These are phyloP conservation scores for Dryas octopetala DNA, from an alignment of 306 rosid species.

Conservation along the genomic window DNA sequence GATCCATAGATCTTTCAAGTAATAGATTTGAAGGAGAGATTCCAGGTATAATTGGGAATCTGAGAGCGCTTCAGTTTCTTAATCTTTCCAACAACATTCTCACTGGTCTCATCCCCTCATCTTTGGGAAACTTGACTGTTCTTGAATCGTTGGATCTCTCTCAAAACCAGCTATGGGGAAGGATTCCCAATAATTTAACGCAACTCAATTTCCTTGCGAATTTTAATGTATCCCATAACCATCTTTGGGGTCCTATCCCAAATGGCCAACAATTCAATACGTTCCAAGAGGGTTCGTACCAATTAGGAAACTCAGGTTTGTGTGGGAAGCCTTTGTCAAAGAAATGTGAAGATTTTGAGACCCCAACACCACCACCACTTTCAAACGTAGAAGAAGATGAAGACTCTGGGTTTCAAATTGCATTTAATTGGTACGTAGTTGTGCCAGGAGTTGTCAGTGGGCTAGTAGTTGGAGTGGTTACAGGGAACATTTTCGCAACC, in stretches of 20 bases:
- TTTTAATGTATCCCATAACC: slow-evolving; percentile 9
- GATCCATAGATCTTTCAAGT: too few relatives aligned
- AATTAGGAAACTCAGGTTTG: slow-evolving; percentile 14
- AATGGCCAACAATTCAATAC: slow-evolving; percentile 7
- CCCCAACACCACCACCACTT: background rate
- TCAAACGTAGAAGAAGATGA: background rate
- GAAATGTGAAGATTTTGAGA: slow-evolving; percentile 8
- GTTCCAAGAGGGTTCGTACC: background rate
- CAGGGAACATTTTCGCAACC: background rate
- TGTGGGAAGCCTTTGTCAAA: slow-evolving; percentile 13
- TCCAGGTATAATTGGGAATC: too few relatives aligned
- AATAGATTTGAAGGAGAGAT: too few relatives aligned
- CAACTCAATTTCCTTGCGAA: slow-evolving; percentile 11
- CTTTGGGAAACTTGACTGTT: background rate
- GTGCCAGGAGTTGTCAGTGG: background rate
- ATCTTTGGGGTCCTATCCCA: background rate
- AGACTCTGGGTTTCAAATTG: background rate
- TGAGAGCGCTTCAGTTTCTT: too few relatives aligned
- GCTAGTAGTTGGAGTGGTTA: background rate
- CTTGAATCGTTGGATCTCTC: slow-evolving; percentile 26
- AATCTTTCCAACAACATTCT: background rate
- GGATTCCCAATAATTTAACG: background rate
- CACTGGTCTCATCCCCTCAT: slow-evolving; percentile 13
- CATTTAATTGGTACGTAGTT: background rate
- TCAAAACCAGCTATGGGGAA: slow-evolving; percentile 9